Evolutionary conservation across 495 filamentous ascomycete genomes (phyloP), one percentile per base, ranked within the genome.

Genomic region (Corynascus novoguineensis): DNA sequence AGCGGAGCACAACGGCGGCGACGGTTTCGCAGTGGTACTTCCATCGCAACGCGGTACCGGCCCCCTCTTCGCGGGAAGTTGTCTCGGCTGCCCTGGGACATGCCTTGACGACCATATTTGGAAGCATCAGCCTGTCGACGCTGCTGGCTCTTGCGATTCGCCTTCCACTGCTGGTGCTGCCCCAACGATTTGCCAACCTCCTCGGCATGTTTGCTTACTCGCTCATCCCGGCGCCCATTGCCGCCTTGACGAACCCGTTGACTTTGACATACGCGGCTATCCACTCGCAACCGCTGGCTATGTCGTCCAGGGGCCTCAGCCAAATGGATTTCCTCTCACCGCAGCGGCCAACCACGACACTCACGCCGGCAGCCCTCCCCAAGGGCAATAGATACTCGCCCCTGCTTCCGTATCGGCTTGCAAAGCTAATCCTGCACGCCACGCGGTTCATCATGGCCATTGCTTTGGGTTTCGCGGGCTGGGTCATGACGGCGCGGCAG

Each of bases 11-110:
- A 19, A 96, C 93, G 15, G 91, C 92, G 42, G 95, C 95, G 47
- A 95, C 92, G 11, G 93, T 97, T 34, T 92, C 87, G 19, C 95
- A 98, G 69, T 98, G 93, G 93, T 98, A 98, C 68, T 98, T 97
- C 71, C 92, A 97, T 71, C 88, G 93, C 50, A 85, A 95, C 53
- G 81, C 83, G 22, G 82, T 84, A 34, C 90, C 93, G 11, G 78
- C 86, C 19, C 82, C 89, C 10, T 82, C 86, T 3, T 88, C 88
- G 0, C 78, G 80, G 46, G 84, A 88, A 49, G 83, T 97, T 47
- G 88, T 97, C 40, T 80, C 82, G 50, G 92, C 92, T 17, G 92
- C 91, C 24, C 69, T 95, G 46, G 72, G 72, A 10, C 93, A 98
- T 72, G 84, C 90, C 14, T 75, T 81, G 11, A 88, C 87, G 22